Conservation (phyloP, 495 filamentous ascomycete genomes). For the Penicillium cosmopolitanum region DNA sequence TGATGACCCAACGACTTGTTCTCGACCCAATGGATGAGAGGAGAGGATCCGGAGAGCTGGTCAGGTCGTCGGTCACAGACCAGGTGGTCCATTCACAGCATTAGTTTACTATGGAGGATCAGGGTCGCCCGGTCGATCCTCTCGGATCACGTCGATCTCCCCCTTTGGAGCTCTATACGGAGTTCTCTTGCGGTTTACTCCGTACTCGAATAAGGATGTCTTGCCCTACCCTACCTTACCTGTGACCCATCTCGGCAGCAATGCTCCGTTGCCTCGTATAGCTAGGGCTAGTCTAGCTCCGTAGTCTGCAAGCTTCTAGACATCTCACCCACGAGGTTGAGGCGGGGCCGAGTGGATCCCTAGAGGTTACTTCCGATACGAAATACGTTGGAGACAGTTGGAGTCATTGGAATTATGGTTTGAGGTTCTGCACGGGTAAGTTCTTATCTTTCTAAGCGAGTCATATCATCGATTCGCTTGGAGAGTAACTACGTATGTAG, state of each 20-base stretch:
- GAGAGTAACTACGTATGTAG: no score
- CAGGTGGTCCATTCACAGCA: slow-evolving; percentile 6
- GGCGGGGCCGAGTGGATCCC: slow-evolving; percentile 3
- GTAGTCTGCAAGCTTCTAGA: not conserved
- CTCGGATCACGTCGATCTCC: slow-evolving; percentile 15
- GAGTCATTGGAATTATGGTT: slow-evolving; percentile 10
- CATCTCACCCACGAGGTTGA: slow-evolving; percentile 2
- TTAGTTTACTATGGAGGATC: slow-evolving; percentile 7
- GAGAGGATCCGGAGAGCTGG: not conserved
- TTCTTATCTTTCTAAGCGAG: not conserved
- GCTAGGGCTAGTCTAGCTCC: slow-evolving; percentile 1
- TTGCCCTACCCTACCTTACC: not conserved
- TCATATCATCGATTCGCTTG: no score
- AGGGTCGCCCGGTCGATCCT: slow-evolving; percentile 18
- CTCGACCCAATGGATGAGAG: not conserved
- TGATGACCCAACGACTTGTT: not conserved
- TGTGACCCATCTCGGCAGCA: not conserved
- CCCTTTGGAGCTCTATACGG: not conserved
- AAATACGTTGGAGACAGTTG: slow-evolving; percentile 22
- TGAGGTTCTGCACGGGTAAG: slow-evolving; percentile 9
- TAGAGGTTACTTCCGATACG: not conserved
- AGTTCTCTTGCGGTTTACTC: not conserved
- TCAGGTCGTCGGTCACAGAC: not conserved
- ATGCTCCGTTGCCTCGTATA: not conserved
- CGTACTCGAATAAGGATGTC: not conserved